A percentile compares a stretch with the other conserved stretches of the same genome.
phyloP scores from a whole-genome alignment of 2,329 filamentous ascomycete species.

The Esteya vermicola region DNA sequence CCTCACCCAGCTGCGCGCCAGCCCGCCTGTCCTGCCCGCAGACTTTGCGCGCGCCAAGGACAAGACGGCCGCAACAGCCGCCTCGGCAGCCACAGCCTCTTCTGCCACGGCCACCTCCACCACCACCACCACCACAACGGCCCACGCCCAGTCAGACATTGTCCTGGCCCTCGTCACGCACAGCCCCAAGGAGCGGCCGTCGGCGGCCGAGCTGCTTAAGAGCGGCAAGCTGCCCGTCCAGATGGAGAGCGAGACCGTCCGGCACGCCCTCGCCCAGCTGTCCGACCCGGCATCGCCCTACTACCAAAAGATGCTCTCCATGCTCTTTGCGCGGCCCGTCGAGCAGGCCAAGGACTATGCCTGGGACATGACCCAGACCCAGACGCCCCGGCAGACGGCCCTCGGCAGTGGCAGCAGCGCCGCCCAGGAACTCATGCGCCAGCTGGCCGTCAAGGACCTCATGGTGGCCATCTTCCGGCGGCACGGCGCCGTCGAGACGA shows the following conservation, averaged over 20 bases:
- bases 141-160: slow-evolving; percentile 70
- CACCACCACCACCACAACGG: no score
- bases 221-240: slow-evolving; percentile 80
- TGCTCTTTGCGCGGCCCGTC: slow-evolving; percentile 62
- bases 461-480: slow-evolving; percentile 68
- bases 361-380: slow-evolving; percentile 53
- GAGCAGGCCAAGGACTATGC: slow-evolving; percentile 70
- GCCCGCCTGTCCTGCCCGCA: slow-evolving; percentile 52
- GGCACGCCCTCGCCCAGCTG: slow-evolving; percentile 66
- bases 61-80: no score
- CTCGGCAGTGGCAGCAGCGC: no score
- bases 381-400: slow-evolving; percentile 29
- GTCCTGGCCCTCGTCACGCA: slow-evolving; percentile 70
- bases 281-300: slow-evolving; percentile 75
- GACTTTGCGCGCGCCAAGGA: slow-evolving; percentile 58
- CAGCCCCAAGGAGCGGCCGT: slow-evolving; percentile 68
- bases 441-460: slow-evolving; percentile 58
- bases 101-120: no score
- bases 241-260: slow-evolving; percentile 84
- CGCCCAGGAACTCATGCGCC: slow-evolving; percentile 53
- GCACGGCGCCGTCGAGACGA: slow-evolving; percentile 76
- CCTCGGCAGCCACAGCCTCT: no score
- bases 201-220: slow-evolving; percentile 66
- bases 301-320: slow-evolving; percentile 78
- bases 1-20: slow-evolving; percentile 54